Conservation (phyloP, 768 basidiomycete genomes). For the Cystobasidiopsis lactophilus region DNA sequence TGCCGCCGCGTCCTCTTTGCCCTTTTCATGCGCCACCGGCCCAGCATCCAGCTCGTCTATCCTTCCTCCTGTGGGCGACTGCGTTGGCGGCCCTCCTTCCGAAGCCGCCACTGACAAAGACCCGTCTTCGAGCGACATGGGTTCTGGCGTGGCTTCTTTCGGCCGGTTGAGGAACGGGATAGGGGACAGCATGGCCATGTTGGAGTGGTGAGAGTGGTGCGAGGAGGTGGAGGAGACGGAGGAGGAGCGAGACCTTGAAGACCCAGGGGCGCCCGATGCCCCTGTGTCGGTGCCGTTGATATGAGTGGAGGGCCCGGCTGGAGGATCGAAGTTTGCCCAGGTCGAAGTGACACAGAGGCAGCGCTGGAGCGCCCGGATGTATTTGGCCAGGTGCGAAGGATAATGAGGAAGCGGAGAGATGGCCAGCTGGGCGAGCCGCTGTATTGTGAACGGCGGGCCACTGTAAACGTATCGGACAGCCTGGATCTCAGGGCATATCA, state of each 20-base stretch:
- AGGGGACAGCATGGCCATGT: background rate
- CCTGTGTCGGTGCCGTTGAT: background rate
- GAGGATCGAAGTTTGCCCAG: background rate
- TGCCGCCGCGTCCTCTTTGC: too few relatives aligned
- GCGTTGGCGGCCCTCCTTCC: too few relatives aligned
- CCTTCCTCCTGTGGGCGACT: background rate
- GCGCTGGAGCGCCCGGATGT: background rate
- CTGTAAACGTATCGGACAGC: too few relatives aligned
- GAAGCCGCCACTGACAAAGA: too few relatives aligned
- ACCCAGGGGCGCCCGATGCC: too few relatives aligned
- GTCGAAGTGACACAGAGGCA: background rate
- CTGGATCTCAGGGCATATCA: too few relatives aligned
- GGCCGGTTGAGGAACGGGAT: background rate
- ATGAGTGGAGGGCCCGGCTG: background rate
- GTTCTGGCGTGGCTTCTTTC: too few relatives aligned
- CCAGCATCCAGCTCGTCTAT: background rate
- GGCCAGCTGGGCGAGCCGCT: background rate
- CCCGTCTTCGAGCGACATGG: too few relatives aligned
- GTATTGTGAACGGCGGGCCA: background rate
- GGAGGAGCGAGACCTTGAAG: background rate
- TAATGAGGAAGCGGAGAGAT: background rate
- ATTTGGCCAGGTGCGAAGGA: background rate
- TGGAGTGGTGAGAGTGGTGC: background rate
- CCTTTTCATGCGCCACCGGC: background rate
- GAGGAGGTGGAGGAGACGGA: constrained; percentile 2